Base-by-base conservation (phyloP, 2,329 filamentous ascomycete genomes). In the Pseudopyricularia javanii region DNA sequence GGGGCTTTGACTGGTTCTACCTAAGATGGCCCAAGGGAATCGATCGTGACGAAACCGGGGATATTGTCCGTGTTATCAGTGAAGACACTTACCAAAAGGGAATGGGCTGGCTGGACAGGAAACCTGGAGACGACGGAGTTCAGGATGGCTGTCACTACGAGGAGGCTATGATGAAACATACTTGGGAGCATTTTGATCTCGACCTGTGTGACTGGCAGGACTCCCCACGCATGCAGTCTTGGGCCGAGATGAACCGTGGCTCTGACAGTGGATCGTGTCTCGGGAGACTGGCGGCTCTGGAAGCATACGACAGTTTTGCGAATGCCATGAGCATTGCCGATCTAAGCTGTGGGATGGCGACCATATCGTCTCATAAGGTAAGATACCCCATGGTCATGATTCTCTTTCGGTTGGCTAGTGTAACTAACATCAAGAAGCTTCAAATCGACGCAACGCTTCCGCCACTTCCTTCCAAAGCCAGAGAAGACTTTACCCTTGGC, bases 1-100 rank as follows among this genome's bases (percentile, higher is more conserved):
- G 87, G 20, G 91, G 93, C 0, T 78, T 95, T 47, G 87, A 91
- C 60, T 98, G 94, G 91, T 88, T 95, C 60, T 83, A 86, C 59
- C 80, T 85, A 49, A 78, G 85, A 54, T 91, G 84, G 82, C 86
- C 88, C 8, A 78, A 76, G 47, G 86, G 86, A 0, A 74, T 74
- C 24, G 86, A 91, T 61, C 62, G 83, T 3, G 83, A 91, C 60
- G 72, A 78, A 51, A 66, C 83, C 47, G 84, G 86, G 2, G 75
- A 86, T 53, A 77, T 76, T 9, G 73, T 91, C 43, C 82, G 91
- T 24, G 86, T 95, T 11, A 74, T 91, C 51, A 98, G 93, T 64
- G 74, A 88, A 61, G 79, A 80, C 51, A 94, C 91, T 0, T 96
- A 94, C 61, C 70, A 76, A 32, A 67, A 72, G 9, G 88, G 85